These are phyloP conservation scores for Postia placenta DNA, from an alignment of 768 basidiomycete species.

Conservation along the genomic window DNA sequence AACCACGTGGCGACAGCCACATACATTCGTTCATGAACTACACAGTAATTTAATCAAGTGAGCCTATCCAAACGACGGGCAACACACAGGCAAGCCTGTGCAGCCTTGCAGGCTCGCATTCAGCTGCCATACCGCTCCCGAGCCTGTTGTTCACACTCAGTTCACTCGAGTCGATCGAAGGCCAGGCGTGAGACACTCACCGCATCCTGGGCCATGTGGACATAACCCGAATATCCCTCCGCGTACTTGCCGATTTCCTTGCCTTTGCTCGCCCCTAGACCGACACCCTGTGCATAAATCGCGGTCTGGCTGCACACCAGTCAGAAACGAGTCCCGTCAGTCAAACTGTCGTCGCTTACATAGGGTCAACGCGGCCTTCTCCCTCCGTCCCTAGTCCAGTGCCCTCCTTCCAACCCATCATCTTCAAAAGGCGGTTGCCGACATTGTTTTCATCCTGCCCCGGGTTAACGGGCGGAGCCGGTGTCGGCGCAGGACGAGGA, in stretches of 20 bases:
- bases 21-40: no score
- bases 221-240: conserved; percentile 22
- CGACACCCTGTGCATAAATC: conserved; percentile 83
- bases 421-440: conserved; percentile 89
- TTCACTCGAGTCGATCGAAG: conserved; percentile 26
- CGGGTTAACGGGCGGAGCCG: conserved; percentile 59
- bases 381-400: conserved; percentile 78
- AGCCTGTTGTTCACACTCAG: conserved; percentile 24
- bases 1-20: no score
- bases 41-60: no score
- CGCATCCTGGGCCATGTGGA: conserved; percentile 23
- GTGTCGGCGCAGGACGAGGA: conserved; percentile 52
- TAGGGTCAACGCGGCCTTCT: conserved; percentile 83
- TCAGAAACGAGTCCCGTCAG: conserved; percentile 3
- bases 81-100: no score
- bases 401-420: conserved; percentile 98
- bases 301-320: conserved; percentile 56
- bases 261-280: conserved; percentile 89
- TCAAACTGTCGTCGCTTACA: conserved; percentile 40
- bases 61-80: no score
- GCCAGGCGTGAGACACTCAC: conserved; percentile 13
- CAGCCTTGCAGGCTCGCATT: background rate
- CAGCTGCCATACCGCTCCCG: conserved; percentile 28
- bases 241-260: conserved; percentile 53
- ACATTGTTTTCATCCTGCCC: conserved; percentile 81